Evolutionary conservation across 2,329 filamentous ascomycete species (phyloP).

Genomic region (Metarhizium guizhouense): DNA sequence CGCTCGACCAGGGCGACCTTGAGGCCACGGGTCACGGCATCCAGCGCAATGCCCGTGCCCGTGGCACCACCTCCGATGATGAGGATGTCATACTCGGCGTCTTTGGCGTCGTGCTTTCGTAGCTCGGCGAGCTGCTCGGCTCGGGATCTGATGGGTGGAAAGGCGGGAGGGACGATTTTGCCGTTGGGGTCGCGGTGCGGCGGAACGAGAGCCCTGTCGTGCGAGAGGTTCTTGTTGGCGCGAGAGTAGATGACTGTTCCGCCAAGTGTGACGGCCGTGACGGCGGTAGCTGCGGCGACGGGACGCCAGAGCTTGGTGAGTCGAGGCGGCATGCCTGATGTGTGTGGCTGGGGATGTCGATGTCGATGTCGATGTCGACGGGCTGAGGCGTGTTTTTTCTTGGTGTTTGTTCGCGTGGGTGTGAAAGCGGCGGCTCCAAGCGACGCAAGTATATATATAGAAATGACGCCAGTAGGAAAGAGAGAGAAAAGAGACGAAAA

Average conservation of each 20-base stretch:
- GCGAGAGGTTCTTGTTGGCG: slow-evolving; percentile 19
- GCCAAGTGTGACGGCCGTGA: slow-evolving; percentile 20
- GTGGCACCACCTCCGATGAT: slow-evolving; percentile 75
- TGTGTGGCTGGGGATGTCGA: not conserved
- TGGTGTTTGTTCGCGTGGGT: too few relatives aligned
- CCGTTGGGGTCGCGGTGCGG: slow-evolving; percentile 26
- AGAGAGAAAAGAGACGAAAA: too few relatives aligned
- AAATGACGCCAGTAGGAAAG: too few relatives aligned
- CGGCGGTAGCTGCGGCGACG: slow-evolving; percentile 20
- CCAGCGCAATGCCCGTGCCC: slow-evolving; percentile 70
- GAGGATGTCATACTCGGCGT: slow-evolving; percentile 59
- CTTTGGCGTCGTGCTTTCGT: slow-evolving; percentile 19
- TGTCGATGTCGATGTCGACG: too few relatives aligned
- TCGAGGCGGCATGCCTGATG: slow-evolving; percentile 23
- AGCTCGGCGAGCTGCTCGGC: slow-evolving; percentile 31
- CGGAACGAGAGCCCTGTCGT: slow-evolving; percentile 23
- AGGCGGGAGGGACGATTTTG: slow-evolving; percentile 28
- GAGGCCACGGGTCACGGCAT: slow-evolving; percentile 69
- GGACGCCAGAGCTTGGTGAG: slow-evolving; percentile 26
- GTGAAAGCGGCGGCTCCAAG: too few relatives aligned
- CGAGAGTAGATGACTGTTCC: slow-evolving; percentile 21
- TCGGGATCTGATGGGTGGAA: slow-evolving; percentile 25
- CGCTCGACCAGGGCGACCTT: slow-evolving; percentile 75
- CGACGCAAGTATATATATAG: too few relatives aligned
- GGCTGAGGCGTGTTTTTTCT: too few relatives aligned